These are phyloP conservation scores for Euptelea pleiosperma DNA, from an alignment of 164 flowering plant species.

Conservation along the genomic window DNA sequence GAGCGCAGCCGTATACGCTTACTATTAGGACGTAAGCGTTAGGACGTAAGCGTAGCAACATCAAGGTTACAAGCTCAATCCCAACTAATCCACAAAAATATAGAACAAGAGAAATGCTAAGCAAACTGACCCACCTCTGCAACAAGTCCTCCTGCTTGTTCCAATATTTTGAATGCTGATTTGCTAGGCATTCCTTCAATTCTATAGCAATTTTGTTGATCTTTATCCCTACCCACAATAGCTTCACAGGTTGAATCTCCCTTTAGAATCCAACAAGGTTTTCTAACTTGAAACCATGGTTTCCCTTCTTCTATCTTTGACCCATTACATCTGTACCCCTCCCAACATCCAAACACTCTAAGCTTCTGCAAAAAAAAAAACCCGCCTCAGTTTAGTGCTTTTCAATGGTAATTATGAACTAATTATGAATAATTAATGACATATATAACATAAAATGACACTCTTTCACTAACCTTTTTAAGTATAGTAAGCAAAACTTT, in stretches of 20 bases:
- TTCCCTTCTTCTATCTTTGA: conserved; percentile 8
- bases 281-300: conserved; percentile 39
- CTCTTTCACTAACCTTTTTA: conserved; percentile 24
- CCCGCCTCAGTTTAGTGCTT: background rate
- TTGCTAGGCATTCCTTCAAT: conserved; percentile 21
- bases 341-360: conserved; percentile 25
- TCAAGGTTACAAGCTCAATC: no score
- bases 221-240: conserved; percentile 9
- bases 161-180: conserved; percentile 24
- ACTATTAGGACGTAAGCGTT: no score
- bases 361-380: conserved; percentile 3
- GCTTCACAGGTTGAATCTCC: conserved; percentile 19
- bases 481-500: conserved; percentile 26
- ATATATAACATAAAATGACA: background rate
- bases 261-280: conserved; percentile 13
- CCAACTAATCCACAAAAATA: no score
- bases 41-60: no score
- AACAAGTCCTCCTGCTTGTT: conserved; percentile 22
- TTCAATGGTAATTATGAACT: no score
- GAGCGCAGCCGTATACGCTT: no score
- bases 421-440: conserved; percentile 2
- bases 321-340: conserved; percentile 20
- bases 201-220: conserved; percentile 15
- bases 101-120: no score
- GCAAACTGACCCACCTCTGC: conserved; percentile 52